Evolutionary conservation across 2,329 filamentous ascomycete genomes (phyloP).

Genomic region (Aspergillus felis): DNA sequence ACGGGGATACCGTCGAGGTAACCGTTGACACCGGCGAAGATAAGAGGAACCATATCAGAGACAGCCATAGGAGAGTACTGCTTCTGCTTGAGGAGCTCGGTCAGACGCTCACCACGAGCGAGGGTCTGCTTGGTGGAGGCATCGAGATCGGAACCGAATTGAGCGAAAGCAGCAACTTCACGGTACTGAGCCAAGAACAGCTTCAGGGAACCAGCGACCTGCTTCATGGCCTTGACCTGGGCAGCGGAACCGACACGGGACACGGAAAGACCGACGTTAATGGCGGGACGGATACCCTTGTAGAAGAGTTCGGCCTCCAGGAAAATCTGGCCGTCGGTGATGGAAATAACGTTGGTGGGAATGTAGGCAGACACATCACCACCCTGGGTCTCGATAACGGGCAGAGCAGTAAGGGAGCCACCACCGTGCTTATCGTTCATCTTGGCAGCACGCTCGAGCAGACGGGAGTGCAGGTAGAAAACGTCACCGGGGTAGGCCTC

Average conservation of each 20-base stretch:
- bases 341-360: constrained; percentile 99
- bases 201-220: constrained; percentile 99
- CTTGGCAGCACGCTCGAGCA: constrained; percentile 98
- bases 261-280: constrained; percentile 99
- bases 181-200: constrained; percentile 99
- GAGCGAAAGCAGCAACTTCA: constrained; percentile 98
- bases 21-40: constrained; percentile 99
- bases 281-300: constrained; percentile 99
- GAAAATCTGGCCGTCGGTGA: constrained; percentile 99
- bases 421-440: constrained; percentile 93
- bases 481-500: constrained; percentile 99
- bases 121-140: constrained; percentile 98
- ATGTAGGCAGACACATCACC: constrained; percentile 99
- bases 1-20: constrained; percentile 85
- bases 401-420: constrained; percentile 95
- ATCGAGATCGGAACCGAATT: constrained; percentile 99
- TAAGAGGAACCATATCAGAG: constrained; percentile 99
- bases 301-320: constrained; percentile 99
- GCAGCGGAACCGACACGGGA: constrained; percentile 99
- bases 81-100: constrained; percentile 99
- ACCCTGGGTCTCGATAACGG: constrained; percentile 98
- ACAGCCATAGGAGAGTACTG: constrained; percentile 98
- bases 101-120: constrained; percentile 95
- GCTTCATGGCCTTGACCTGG: constrained; percentile 99
- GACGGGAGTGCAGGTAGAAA: constrained; percentile 99